Base-by-base conservation (phyloP, 2,329 filamentous ascomycete genomes). In the Aspergillus felis region DNA sequence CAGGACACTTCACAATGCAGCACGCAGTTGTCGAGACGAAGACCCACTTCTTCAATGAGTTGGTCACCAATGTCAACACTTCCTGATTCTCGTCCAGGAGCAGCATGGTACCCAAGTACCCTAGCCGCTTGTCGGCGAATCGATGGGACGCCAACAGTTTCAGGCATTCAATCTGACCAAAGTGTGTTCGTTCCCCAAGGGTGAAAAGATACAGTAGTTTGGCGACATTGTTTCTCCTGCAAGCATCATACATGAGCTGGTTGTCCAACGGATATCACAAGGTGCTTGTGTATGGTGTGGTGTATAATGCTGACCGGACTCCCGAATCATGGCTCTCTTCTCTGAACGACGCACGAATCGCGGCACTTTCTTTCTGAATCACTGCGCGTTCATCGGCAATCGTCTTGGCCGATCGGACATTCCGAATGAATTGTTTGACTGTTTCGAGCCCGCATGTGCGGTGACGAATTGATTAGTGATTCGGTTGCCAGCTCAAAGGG, bases 361-460 rank as follows among this genome's bases (percentile, higher is more conserved):
- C 91, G 58, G 94, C 94, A 78, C 94, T 99, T 81, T 99, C 94
- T 78, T 99, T 99, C 72, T 97, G 94, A 63, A 99, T 95, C 56
- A 99, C 94, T 53, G 94, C 93, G 73, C 94, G 87, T 81, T 99
- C 94, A 78, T 99, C 94, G 74, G 95, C 95, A 73, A 99, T 97
- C 38, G 94, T 99, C 82, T 99, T 99, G 60, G 94, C 92, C 61
- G 94, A 93, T 75, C 94, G 91, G 74, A 99, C 94, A 79, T 97
- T 97, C 74, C 94, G 92, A 78, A 99, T 99, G 80, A 99, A 99
- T 80, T 97, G 94, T 81, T 99, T 99, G 76, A 99, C 94, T 97
- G 72, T 54, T 72, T 53, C 57, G 41, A 27, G 52, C 50, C 50
- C 49, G 52, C 54, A 59, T 29, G n/a, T 49, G 42, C 42, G 27